Percentiles rank a stretch among this genome's conserved stretches.
phyloP scores from a whole-genome alignment of 1,284 basidiomycete genomes.

The Lentinula novae-zelandiae region DNA sequence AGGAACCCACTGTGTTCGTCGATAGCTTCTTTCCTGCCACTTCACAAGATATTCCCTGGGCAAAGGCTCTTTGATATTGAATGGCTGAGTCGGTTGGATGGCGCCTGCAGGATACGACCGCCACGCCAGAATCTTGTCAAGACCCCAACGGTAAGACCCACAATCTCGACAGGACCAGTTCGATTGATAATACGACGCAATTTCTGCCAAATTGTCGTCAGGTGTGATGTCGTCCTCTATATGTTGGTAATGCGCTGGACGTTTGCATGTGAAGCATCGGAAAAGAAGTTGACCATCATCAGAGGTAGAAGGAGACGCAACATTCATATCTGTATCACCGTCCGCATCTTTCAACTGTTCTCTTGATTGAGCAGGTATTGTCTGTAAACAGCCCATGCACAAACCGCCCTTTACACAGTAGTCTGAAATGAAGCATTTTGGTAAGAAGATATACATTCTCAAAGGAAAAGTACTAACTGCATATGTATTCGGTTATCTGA shows the following conservation, averaged over 20 bases:
- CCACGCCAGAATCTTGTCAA: conserved; percentile 94
- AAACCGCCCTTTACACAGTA: conserved; percentile 70
- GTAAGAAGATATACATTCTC: not conserved
- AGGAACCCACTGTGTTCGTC: conserved; percentile 82
- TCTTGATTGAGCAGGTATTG: conserved; percentile 38
- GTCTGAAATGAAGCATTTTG: conserved; percentile 17
- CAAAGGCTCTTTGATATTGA: conserved; percentile 56
- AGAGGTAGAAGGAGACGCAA: conserved; percentile 18
- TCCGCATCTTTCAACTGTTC: conserved; percentile 11
- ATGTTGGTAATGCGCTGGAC: conserved; percentile 78
- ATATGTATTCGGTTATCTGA: conserved; percentile 76
- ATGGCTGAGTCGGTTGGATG: conserved; percentile 46
- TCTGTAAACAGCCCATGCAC: conserved; percentile 76
- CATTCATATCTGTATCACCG: conserved; percentile 31
- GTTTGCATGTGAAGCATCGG: conserved; percentile 78
- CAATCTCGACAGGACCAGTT: conserved; percentile 84
- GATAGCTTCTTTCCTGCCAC: conserved; percentile 75
- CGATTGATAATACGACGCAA: conserved; percentile 65
- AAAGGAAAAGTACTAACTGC: conserved; percentile 37
- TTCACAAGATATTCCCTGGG: conserved; percentile 91
- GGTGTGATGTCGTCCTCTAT: conserved; percentile 46
- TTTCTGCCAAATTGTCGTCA: conserved; percentile 35
- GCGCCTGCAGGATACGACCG: conserved; percentile 69
- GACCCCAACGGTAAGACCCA: conserved; percentile 59
- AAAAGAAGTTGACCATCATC: conserved; percentile 55